Evolutionary conservation across 495 filamentous ascomycete genomes (phyloP), one percentile per base, ranked within the genome.

Genomic region (Talaromyces proteolyticus): DNA sequence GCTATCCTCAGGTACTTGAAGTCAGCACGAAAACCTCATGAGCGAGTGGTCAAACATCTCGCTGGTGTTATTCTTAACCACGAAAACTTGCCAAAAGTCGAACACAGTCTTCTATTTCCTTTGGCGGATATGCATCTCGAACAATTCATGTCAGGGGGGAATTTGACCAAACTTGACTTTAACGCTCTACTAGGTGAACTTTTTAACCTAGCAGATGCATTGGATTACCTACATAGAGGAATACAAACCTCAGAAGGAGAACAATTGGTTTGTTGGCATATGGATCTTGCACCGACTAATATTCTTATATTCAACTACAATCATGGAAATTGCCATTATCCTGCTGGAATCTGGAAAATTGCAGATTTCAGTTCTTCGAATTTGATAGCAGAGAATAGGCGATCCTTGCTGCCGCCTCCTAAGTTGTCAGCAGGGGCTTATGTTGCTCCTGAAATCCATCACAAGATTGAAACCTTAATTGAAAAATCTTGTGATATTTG

Each of bases 261-360:
- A 46, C 37, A 51, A 3, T 14, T 44, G 16, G 53, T 55, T 12
- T 62, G 55, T 25, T 54, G 56, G 16, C 71, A 75, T 52, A 61
- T 68, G 8, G 71, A 75, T 48, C 57, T 75, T 34, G 73, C 72
- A 44, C 70, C 70, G 2, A 63, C 68, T n/a, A 75, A 73, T 42
- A 55, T 75, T 20, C 64, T 75, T 0, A 57, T 75, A 3, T 54
- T 45, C 20, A 45, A 56, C 26, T 45, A 44, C 1, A 23, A 52
- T 24, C 5, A 29, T 29, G 26, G 12, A 5, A 29, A 29, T 29
- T 29, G 6, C 12, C 26, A 12, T 29, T 29, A 44, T 6, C 40
- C 48, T 3, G 48, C 42, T 11, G 59, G 60, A 16, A 57, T 37
- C 44, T 67, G 59, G 61, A 64, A 60, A 49, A 58, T 67, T 17